phyloP scores from a whole-genome alignment of 1,284 basidiomycete genomes.

The Agaricales sp. region DNA sequence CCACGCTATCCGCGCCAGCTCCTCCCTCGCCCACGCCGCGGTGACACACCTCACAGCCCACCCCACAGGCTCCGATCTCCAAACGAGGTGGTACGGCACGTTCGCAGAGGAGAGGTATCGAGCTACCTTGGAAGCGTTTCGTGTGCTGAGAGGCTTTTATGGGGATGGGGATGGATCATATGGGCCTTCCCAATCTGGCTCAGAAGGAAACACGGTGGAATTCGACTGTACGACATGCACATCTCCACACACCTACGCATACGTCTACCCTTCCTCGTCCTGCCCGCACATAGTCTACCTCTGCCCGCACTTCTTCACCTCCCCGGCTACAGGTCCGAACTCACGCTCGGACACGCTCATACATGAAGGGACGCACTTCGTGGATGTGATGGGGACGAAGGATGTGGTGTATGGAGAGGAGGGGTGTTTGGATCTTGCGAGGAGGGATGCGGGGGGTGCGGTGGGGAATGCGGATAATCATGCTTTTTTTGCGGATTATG shows the following conservation, averaged over 20 bases:
- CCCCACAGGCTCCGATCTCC: conserved; percentile 7
- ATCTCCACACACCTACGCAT: not conserved
- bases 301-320: not conserved
- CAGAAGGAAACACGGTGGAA: not conserved
- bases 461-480: conserved; percentile 1
- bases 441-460: not conserved
- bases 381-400: not conserved
- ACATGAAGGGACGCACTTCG: conserved; percentile 2
- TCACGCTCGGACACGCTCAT: not conserved
- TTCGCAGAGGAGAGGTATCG: conserved; percentile 4
- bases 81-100: conserved; percentile 10
- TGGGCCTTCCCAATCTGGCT: not conserved
- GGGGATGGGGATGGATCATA: not conserved
- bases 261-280: not conserved
- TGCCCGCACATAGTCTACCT: not conserved
- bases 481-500: not conserved
- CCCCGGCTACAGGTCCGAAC: not conserved
- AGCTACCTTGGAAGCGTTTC: not conserved
- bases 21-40: conserved; percentile 3
- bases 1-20: conserved; percentile 6
- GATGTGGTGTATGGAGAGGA: conserved; percentile 1
- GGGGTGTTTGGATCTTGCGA: not conserved
- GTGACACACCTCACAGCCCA: conserved; percentile 6
- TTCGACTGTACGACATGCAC: not conserved
- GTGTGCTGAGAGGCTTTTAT: not conserved